Conservation (phyloP, 441 rosid genomes). For the Populus tomentosa region DNA sequence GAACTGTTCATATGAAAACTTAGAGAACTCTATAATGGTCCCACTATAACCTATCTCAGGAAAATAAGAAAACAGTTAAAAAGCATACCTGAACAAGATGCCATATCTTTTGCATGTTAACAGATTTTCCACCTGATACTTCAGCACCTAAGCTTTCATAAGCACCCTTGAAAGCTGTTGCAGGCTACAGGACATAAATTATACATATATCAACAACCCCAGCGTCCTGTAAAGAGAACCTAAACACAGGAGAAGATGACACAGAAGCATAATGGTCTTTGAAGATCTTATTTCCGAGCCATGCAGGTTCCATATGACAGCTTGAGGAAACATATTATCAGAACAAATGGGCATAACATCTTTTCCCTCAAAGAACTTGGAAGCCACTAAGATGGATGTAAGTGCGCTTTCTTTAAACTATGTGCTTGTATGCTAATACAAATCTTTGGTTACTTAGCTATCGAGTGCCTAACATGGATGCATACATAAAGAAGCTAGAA, state of each 20-base stretch:
- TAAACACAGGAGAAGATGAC: background rate
- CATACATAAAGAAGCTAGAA: background rate
- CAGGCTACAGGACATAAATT: conserved; percentile 44
- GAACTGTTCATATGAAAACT: background rate
- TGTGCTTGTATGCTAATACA: background rate
- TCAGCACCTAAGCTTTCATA: conserved; percentile 70
- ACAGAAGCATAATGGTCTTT: background rate
- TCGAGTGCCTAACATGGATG: background rate
- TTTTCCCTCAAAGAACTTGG: background rate
- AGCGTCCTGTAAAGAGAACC: background rate
- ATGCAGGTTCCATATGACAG: conserved; percentile 3
- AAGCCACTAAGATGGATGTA: background rate
- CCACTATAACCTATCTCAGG: conserved; percentile 1
- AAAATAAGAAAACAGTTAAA: conserved; percentile 7
- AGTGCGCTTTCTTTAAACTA: background rate
- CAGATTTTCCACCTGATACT: conserved; percentile 79
- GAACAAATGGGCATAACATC: background rate
- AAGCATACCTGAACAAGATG: conserved; percentile 75
- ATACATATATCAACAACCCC: background rate
- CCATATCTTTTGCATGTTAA: conserved; percentile 93
- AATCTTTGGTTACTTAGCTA: background rate
- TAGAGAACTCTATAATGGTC: background rate
- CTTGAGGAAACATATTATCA: background rate
- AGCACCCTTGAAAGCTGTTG: conserved; percentile 70
- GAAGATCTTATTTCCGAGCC: background rate